phyloP scores from a whole-genome alignment of 73 alveolate genomes.

The Tetrahymena malaccensis region DNA sequence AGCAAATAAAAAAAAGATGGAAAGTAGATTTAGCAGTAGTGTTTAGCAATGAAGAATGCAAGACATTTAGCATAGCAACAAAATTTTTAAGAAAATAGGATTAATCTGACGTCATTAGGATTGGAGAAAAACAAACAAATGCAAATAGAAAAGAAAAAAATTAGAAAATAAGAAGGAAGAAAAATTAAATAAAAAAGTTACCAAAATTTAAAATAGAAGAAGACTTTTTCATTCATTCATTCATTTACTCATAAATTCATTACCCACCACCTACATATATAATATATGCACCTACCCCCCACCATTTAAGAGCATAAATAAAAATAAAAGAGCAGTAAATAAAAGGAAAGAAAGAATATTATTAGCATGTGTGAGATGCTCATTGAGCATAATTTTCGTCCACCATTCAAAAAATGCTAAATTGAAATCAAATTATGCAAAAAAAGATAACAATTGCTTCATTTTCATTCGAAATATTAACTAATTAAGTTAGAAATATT shows the following conservation, averaged over 20 bases:
- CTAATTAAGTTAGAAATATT: background rate
- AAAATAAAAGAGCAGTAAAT: background rate
- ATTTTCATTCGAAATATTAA: background rate
- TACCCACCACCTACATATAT: background rate
- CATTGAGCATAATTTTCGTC: background rate
- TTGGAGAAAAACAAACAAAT: background rate
- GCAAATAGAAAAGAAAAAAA: background rate
- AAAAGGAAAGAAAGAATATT: background rate
- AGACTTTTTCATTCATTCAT: background rate
- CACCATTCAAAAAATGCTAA: background rate
- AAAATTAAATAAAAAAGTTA: background rate
- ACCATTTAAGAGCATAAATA: background rate
- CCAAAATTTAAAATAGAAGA: background rate
- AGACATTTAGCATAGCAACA: background rate
- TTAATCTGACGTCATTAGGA: background rate
- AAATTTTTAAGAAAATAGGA: background rate
- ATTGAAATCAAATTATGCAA: background rate
- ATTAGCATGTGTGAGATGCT: background rate
- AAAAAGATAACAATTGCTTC: background rate
- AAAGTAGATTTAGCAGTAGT: background rate
- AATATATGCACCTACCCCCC: background rate
- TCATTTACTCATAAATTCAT: background rate
- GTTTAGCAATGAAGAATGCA: background rate
- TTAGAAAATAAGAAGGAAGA: background rate
- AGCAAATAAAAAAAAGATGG: background rate